These are phyloP conservation scores for Silene noctiflora DNA, from an alignment of 179 eudicot species.

Conservation along the genomic window DNA sequence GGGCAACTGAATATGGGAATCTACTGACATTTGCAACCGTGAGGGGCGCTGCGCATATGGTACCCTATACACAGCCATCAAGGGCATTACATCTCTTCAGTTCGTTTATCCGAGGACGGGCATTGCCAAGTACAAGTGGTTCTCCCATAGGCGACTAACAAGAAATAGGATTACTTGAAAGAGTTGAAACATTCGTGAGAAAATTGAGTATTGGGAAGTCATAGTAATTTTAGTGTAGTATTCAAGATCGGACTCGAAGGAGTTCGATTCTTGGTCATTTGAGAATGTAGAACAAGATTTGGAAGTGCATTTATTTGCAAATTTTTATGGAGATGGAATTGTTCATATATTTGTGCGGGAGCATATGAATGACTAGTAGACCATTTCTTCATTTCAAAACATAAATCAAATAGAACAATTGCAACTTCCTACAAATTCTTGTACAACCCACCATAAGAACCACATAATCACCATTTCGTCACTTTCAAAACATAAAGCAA, in stretches of 20 bases:
- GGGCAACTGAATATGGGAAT: constrained; percentile 83
- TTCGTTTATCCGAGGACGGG: constrained; percentile 55
- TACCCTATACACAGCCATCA: constrained; percentile 88
- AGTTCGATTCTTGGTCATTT: constrained; percentile 22
- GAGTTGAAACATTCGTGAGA: not conserved
- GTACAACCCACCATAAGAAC: too few species aligned
- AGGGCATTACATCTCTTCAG: constrained; percentile 92
- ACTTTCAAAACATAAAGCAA: too few species aligned
- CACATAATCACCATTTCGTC: too few species aligned
- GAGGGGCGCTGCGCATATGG: constrained; percentile 99
- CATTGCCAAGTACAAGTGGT: constrained; percentile 59
- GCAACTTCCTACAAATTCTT: too few species aligned
- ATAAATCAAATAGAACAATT: too few species aligned
- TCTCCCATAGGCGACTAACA: constrained; percentile 29
- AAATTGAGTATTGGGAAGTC: not conserved
- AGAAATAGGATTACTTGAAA: constrained; percentile 5
- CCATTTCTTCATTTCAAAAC: too few species aligned
- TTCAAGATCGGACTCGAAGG: constrained; percentile 26
- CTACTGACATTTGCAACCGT: constrained; percentile 84
- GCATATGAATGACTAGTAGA: too few species aligned
- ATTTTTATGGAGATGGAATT: constrained; percentile 5
- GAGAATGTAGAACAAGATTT: constrained; percentile 21
- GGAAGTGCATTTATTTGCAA: not conserved
- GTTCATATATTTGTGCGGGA: not conserved
- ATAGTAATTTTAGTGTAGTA: not conserved